Percentiles rank a stretch among this genome's conserved stretches.
Conservation (phyloP, 2,329 filamentous ascomycete genomes). For the Pseudogymnoascus sp. region DNA sequence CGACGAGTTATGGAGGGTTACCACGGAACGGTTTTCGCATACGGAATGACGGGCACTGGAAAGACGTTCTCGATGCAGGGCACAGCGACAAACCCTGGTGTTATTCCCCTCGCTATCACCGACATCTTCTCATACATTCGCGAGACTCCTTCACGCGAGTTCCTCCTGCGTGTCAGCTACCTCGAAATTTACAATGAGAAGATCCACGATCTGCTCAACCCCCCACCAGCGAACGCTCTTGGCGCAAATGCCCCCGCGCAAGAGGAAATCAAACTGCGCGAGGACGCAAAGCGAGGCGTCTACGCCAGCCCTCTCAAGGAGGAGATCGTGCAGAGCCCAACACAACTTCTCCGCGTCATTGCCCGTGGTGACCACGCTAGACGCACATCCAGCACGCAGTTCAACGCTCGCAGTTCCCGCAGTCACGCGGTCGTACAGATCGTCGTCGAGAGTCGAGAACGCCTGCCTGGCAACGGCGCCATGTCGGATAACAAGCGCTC, state of each 20-base stretch:
- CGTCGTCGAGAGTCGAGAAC: slow-evolving; percentile 91
- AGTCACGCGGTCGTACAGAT: slow-evolving; percentile 99
- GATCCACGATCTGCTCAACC: slow-evolving; percentile 86
- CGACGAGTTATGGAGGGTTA: slow-evolving; percentile 98
- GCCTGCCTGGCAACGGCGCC: slow-evolving; percentile 48
- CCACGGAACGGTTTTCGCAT: slow-evolving; percentile 95
- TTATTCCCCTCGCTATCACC: slow-evolving; percentile 94
- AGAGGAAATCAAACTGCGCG: slow-evolving; percentile 94
- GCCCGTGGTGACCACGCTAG: slow-evolving; percentile 87
- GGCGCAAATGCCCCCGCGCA: slow-evolving; percentile 52
- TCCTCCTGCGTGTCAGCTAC: slow-evolving; percentile 91
- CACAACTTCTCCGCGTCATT: slow-evolving; percentile 89
- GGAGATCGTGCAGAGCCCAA: slow-evolving; percentile 97
- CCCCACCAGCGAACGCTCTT: slow-evolving; percentile 52
- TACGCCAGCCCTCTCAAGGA: slow-evolving; percentile 95
- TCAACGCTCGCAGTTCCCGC: slow-evolving; percentile 91
- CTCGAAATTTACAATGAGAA: slow-evolving; percentile 98
- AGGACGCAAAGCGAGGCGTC: slow-evolving; percentile 92
- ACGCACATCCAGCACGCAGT: slow-evolving; percentile 89
- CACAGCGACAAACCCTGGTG: slow-evolving; percentile 87
- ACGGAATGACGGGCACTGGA: slow-evolving; percentile 97
- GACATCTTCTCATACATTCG: slow-evolving; percentile 99
- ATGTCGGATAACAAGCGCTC: slow-evolving; percentile 58
- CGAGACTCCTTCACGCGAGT: slow-evolving; percentile 90
- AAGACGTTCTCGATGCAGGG: slow-evolving; percentile 99